Conservation (phyloP, 495 filamentous ascomycete genomes). For the Penicillium odoratum region DNA sequence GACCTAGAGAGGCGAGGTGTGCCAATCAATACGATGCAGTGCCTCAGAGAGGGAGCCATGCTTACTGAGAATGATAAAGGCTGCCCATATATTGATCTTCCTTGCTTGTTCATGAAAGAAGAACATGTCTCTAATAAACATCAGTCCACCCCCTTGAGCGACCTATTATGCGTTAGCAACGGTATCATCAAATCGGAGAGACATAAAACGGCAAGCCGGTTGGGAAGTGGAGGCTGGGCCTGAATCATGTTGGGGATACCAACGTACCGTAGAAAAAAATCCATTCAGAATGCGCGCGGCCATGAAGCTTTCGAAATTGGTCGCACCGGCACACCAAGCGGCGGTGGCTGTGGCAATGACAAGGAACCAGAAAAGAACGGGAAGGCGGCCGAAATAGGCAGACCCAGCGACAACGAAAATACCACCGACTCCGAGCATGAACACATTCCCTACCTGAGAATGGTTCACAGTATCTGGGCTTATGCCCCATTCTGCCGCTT, state of each 20-base stretch:
- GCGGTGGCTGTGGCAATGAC: slow-evolving; percentile 50
- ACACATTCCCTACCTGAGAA: slow-evolving; percentile 56
- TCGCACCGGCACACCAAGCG: slow-evolving; percentile 54
- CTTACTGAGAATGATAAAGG: slow-evolving; percentile 55
- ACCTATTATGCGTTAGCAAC: too few species aligned
- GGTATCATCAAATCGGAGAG: too few species aligned
- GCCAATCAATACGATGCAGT: slow-evolving; percentile 64
- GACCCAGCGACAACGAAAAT: slow-evolving; percentile 55
- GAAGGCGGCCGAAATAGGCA: slow-evolving; percentile 58
- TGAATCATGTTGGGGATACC: neutral
- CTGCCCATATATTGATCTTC: slow-evolving; percentile 53
- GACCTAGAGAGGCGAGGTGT: too few species aligned
- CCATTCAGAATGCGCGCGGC: slow-evolving; percentile 61
- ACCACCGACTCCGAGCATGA: slow-evolving; percentile 58
- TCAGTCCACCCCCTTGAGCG: slow-evolving; percentile 59
- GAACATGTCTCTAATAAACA: slow-evolving; percentile 67
- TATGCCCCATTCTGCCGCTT: slow-evolving; percentile 50
- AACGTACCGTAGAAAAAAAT: slow-evolving; percentile 58
- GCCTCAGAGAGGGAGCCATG: slow-evolving; percentile 58
- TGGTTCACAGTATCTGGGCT: slow-evolving; percentile 53
- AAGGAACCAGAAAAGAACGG: slow-evolving; percentile 59
- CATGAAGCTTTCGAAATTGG: slow-evolving; percentile 54
- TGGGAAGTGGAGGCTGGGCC: slow-evolving; percentile 6
- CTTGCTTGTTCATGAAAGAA: slow-evolving; percentile 63
- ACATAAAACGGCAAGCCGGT: too few species aligned